Percentiles rank a stretch among this genome's conserved stretches.
phyloP scores from a whole-genome alignment of 352 stramenopile genomes.

The Pythium monospermum region DNA sequence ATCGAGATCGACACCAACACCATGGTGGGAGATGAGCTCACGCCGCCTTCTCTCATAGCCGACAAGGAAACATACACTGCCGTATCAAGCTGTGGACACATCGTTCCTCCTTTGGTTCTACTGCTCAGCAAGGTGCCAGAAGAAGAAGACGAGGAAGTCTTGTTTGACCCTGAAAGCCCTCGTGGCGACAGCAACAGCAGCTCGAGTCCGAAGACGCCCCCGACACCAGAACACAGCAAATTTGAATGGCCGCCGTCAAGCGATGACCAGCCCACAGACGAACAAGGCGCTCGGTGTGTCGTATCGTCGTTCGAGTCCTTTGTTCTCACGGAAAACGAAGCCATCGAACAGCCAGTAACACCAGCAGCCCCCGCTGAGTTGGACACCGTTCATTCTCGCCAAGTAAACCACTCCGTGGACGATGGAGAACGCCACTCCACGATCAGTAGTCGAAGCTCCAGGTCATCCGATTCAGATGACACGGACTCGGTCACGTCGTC shows the following conservation, averaged over 20 bases:
- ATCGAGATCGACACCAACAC: no score
- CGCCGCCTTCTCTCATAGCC: no score
- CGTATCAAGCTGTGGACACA: background rate
- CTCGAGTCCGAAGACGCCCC: conserved; percentile 11
- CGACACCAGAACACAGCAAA: conserved; percentile 11
- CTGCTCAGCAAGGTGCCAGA: background rate
- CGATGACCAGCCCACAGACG: background rate
- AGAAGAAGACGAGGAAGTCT: conserved; percentile 14
- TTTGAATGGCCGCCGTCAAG: conserved; percentile 17
- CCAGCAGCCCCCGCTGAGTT: no score
- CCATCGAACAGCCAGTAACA: no score
- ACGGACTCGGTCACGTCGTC: background rate
- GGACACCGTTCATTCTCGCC: no score
- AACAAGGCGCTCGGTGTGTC: no score
- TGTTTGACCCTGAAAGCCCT: conserved; percentile 18
- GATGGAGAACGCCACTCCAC: no score
- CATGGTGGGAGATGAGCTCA: no score
- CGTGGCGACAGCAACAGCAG: background rate
- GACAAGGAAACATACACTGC: background rate
- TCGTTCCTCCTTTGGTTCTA: background rate
- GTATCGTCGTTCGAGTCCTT: background rate
- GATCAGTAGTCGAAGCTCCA: background rate
- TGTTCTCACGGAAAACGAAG: no score
- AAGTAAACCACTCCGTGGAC: no score
- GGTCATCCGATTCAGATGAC: background rate